Conservation (phyloP, 2,329 filamentous ascomycete genomes). For the Coniochaeta sp. region DNA sequence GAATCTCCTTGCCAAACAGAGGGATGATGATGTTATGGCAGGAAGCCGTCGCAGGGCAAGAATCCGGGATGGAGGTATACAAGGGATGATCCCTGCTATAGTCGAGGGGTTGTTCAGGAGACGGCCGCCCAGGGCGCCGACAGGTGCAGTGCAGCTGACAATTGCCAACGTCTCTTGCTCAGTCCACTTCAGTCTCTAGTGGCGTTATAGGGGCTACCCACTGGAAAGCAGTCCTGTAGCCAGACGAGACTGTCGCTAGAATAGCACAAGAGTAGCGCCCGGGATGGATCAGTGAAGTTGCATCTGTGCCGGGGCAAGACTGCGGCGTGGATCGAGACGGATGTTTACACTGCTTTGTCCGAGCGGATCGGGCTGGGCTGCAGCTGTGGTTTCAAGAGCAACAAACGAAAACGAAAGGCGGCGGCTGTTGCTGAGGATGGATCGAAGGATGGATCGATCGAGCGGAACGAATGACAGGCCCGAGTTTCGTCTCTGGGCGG, state of each 20-base stretch:
- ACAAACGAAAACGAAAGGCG: neutral
- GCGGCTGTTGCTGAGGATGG: neutral
- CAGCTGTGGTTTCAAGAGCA: neutral
- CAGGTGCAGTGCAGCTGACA: constrained; percentile 1
- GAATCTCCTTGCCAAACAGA: neutral
- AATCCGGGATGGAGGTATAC: constrained; percentile 10
- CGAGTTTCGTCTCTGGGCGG: neutral
- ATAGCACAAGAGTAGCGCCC: neutral
- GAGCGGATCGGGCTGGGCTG: neutral
- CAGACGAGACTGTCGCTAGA: neutral
- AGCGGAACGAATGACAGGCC: neutral
- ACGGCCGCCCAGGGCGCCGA: constrained; percentile 9
- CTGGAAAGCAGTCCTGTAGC: neutral
- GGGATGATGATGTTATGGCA: constrained; percentile 10
- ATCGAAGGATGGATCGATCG: neutral
- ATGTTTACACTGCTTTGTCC: neutral
- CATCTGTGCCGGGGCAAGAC: neutral
- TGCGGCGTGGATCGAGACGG: neutral
- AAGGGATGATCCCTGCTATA: constrained; percentile 9
- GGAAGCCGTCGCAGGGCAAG: constrained; percentile 3
- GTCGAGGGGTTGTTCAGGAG: constrained; percentile 19
- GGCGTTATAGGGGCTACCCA: neutral
- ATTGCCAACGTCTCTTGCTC: neutral
- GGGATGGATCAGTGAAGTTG: neutral
- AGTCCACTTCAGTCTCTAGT: neutral